Base-by-base conservation (phyloP, 1,284 basidiomycete species). In the Pulveroboletus ridleyi region DNA sequence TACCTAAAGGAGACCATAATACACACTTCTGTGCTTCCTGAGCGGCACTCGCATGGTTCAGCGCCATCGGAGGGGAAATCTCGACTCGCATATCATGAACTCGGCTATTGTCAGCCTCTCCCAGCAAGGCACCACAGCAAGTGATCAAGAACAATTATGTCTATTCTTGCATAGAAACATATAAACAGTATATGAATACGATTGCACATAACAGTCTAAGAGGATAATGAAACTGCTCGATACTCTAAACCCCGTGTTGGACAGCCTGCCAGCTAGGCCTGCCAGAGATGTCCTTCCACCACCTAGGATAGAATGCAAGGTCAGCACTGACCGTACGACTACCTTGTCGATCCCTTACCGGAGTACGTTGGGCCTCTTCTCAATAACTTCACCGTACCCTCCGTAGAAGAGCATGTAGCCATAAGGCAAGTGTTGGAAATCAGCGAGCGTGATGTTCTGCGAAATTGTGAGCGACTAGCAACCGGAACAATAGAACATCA, bases 361-460 rank as follows among this genome's bases (percentile, higher is more conserved):
- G 1, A 61, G 20, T 15, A 76, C 66, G n/a, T 71, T 73, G 42
- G 68, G 63, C 61, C 75, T 67, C 22, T 61, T 69, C 6, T 44
- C 18, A 4, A 29, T 29, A 29, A 29, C 29, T 29, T 29, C 29
- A 29, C 29, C 29, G 29, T 29, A 29, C 29, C 29, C 29, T 29
- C 29, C 29, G 29, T 29, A 29, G 29, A 29, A 29, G 29, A 29
- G 29, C 29, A 29, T 29, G 29, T 29, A 29, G 29, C 29, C 29
- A 29, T 29, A 29, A 29, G 29, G 29, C 6, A 29, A 29, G 6
- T 88, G 86, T 73, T 81, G 81, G 11, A 88, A 76, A 71, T 88
- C 86, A 11, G 81, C 84, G 10, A 87, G 71, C 6, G 84, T 86
- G 59, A 81, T 4, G 35, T 73, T 71, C 82, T 84, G 53, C 39